These are phyloP conservation scores for Salinomyces thailandicus DNA, from an alignment of 2,329 filamentous ascomycete genomes.

Conservation along the genomic window DNA sequence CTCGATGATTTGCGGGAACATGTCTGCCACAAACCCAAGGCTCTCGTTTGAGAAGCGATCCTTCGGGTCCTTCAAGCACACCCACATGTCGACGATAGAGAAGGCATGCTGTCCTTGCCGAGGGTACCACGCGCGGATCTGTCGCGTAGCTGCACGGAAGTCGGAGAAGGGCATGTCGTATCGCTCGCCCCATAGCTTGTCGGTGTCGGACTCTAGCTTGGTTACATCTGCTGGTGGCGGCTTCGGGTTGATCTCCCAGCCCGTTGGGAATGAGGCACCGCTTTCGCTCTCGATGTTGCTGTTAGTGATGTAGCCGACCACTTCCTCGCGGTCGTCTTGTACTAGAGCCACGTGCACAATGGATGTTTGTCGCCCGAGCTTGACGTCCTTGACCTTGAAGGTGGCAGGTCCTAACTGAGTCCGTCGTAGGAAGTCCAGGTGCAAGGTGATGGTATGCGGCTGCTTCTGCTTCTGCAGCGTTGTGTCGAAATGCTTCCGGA, in stretches of 20 bases:
- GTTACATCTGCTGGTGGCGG: constrained; percentile 33
- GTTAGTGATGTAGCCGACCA: constrained; percentile 54
- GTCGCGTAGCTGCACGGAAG: constrained; percentile 41
- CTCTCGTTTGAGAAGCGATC: constrained; percentile 54
- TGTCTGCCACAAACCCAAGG: constrained; percentile 57
- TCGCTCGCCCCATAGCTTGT: constrained; percentile 38
- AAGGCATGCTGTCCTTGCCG: constrained; percentile 32
- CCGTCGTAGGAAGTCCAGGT: constrained; percentile 55
- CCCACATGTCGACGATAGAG: constrained; percentile 54
- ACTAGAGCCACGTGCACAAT: constrained; percentile 52
- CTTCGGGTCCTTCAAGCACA: constrained; percentile 49
- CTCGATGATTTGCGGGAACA: constrained; percentile 58
- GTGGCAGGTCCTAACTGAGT: constrained; percentile 48
- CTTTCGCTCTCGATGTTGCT: constrained; percentile 50
- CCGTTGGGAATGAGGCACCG: constrained; percentile 47
- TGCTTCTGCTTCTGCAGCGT: constrained; percentile 49
- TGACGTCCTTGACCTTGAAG: constrained; percentile 52
- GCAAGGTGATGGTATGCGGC: constrained; percentile 53
- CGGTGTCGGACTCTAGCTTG: constrained; percentile 34
- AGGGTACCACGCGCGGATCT: constrained; percentile 45
- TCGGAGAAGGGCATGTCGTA: constrained; percentile 33
- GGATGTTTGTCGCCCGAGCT: constrained; percentile 53
- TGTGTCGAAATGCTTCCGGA: constrained; percentile 47
- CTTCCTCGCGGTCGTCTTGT: constrained; percentile 45
- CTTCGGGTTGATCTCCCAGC: constrained; percentile 42